Evolutionary conservation across 1,284 basidiomycete species (phyloP).

Genomic region (Somion occarium): DNA sequence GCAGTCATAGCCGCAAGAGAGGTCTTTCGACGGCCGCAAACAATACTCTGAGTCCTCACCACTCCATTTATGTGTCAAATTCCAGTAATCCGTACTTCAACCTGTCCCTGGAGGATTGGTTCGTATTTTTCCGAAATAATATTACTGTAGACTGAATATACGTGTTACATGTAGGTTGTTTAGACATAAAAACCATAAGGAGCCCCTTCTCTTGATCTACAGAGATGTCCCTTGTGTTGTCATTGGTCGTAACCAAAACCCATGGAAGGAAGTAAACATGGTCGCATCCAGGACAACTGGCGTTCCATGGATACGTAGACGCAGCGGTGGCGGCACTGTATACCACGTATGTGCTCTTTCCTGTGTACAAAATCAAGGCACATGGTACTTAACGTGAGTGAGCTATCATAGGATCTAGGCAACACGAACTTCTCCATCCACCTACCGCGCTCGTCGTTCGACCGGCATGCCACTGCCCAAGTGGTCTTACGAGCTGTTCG

Average conservation of each 20-base stretch:
- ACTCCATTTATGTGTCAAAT: slow-evolving; percentile 76
- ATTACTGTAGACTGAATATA: slow-evolving; percentile 1
- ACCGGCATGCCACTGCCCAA: slow-evolving; percentile 76
- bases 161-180: slow-evolving; percentile 69
- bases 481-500: slow-evolving; percentile 78
- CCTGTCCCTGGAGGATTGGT: slow-evolving; percentile 93
- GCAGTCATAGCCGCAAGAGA: not conserved
- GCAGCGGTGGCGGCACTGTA: slow-evolving; percentile 96
- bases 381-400: not conserved
- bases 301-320: slow-evolving; percentile 80
- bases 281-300: slow-evolving; percentile 41
- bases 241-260: slow-evolving; percentile 96
- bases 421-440: slow-evolving; percentile 98
- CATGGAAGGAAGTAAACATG: slow-evolving; percentile 95
- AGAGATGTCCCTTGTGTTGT: slow-evolving; percentile 89
- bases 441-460: slow-evolving; percentile 76
- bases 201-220: slow-evolving; percentile 84
- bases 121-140: slow-evolving; percentile 22
- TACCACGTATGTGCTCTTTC: slow-evolving; percentile 72
- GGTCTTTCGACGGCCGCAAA: slow-evolving; percentile 3
- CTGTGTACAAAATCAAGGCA: no score
- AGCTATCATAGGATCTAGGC: slow-evolving; percentile 77
- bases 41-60: slow-evolving; percentile 25
- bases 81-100: slow-evolving; percentile 92
- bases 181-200: slow-evolving; percentile 59